These are phyloP conservation scores for Diaporthe capsici DNA, from an alignment of 2,329 filamentous ascomycete species.

Conservation along the genomic window DNA sequence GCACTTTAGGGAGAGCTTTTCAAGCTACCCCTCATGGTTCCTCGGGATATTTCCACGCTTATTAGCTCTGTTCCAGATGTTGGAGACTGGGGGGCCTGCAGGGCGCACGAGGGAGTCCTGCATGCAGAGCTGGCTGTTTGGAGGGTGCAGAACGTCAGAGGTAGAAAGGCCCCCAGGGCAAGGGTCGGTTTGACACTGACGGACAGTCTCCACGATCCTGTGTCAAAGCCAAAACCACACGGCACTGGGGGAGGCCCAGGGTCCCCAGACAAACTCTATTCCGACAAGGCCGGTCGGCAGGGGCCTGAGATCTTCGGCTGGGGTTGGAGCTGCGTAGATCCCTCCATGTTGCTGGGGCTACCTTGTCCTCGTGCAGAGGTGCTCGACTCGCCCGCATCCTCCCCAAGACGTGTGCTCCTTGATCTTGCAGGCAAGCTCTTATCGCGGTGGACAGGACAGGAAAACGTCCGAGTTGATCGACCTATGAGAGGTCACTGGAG, in stretches of 20 bases:
- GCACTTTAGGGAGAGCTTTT: conserved; percentile 1
- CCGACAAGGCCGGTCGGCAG: conserved; percentile 3
- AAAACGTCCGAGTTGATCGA: conserved; percentile 6
- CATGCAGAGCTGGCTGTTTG: conserved; percentile 25
- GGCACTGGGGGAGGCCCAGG: conserved; percentile 3
- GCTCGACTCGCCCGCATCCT: conserved; percentile 26
- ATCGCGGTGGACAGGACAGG: conserved; percentile 16
- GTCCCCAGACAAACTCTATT: conserved; percentile 37
- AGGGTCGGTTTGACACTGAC: conserved; percentile 37
- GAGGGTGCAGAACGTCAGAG: conserved; percentile 26
- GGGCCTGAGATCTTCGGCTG: conserved; percentile 13
- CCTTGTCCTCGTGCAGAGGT: not conserved
- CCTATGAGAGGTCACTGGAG: not conserved
- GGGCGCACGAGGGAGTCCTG: conserved; percentile 3
- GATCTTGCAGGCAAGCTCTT: conserved; percentile 23
- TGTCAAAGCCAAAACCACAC: conserved; percentile 38
- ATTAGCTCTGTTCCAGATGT: conserved; percentile 20
- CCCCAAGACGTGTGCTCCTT: conserved; percentile 7
- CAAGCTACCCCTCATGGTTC: conserved; percentile 30
- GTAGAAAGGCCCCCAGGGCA: conserved; percentile 24
- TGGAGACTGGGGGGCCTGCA: conserved; percentile 17
- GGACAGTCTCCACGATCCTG: conserved; percentile 33
- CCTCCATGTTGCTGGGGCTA: not conserved
- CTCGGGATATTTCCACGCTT: conserved; percentile 28
- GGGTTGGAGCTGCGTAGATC: conserved; percentile 16